A percentile compares a stretch with the other conserved stretches of the same genome.
Evolutionary conservation across 352 stramenopile genomes (phyloP).

Genomic region (Globisporangium megalacanthum): DNA sequence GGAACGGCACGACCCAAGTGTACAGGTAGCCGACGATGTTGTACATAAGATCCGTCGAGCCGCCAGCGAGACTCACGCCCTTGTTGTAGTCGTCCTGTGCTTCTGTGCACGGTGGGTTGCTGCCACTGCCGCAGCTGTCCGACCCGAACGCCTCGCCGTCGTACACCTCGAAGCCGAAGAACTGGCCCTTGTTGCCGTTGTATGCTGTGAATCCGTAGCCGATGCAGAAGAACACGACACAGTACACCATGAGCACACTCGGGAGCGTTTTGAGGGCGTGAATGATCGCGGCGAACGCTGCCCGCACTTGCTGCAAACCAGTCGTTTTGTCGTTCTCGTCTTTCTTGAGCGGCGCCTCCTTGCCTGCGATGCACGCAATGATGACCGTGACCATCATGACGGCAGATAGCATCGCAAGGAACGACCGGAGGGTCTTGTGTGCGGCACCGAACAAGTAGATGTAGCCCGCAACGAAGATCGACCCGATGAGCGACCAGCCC

Average conservation of each 20-base stretch:
- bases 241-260: constrained; percentile 34
- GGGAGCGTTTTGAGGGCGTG: constrained; percentile 38
- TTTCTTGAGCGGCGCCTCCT: not conserved
- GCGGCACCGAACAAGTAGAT: constrained; percentile 26
- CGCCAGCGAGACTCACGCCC: not conserved
- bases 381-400: constrained; percentile 16
- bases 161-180: constrained; percentile 8
- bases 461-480: constrained; percentile 26
- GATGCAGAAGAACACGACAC: constrained; percentile 37
- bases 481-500: constrained; percentile 20
- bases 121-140: too few species aligned
- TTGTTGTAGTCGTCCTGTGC: not conserved
- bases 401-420: constrained; percentile 26
- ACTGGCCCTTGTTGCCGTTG: constrained; percentile 58
- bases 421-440: constrained; percentile 18
- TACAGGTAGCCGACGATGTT: constrained; percentile 8
- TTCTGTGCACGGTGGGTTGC: not conserved
- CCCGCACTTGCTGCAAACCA: constrained; percentile 22
- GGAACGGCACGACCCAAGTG: constrained; percentile 9
- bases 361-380: constrained; percentile 11
- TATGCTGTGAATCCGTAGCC: constrained; percentile 49
- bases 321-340: constrained; percentile 4
- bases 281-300: constrained; percentile 16
- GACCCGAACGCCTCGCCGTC: not conserved
- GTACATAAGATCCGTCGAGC: not conserved